Evolutionary conservation across 1,284 basidiomycete genomes (phyloP).

Genomic region (Flammula alnicola): DNA sequence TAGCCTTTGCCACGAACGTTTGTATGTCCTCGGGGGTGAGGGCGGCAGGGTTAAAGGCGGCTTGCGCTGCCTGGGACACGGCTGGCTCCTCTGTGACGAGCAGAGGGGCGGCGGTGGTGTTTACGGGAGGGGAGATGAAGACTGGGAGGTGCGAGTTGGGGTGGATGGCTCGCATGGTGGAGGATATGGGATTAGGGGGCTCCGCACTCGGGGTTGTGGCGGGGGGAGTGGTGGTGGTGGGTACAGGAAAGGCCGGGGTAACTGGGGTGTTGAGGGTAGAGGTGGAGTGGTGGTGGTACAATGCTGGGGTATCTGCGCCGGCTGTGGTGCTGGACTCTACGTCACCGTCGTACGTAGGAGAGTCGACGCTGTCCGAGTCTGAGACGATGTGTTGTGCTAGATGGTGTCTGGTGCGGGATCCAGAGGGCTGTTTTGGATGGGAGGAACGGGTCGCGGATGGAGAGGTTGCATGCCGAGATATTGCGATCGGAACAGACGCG

Average conservation of each 20-base stretch:
- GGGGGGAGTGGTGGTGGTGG: constrained; percentile 48
- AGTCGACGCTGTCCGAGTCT: constrained; percentile 78
- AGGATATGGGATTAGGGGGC: constrained; percentile 27
- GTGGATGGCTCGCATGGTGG: constrained; percentile 28
- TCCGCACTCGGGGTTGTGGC: constrained; percentile 34
- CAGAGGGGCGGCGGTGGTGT: constrained; percentile 28
- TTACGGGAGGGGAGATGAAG: constrained; percentile 37
- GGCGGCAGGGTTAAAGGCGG: constrained; percentile 65
- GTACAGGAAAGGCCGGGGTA: constrained; percentile 2
- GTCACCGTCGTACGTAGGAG: constrained; percentile 90
- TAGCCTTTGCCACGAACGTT: constrained; percentile 65
- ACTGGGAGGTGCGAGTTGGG: constrained; percentile 34
- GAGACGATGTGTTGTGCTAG: constrained; percentile 57
- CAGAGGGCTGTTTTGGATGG: constrained; percentile 32
- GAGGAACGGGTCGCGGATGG: constrained; percentile 29
- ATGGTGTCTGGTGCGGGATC: constrained; percentile 46
- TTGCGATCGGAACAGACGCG: constrained; percentile 46
- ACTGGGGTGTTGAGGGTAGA: constrained; percentile 5
- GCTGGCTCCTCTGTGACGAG: constrained; percentile 47
- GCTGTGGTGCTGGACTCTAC: constrained; percentile 80
- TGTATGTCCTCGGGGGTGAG: constrained; percentile 77
- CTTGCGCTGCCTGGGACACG: constrained; percentile 43
- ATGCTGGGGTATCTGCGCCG: constrained; percentile 41
- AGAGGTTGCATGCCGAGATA: constrained; percentile 32
- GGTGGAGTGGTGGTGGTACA: constrained; percentile 32